Evolutionary conservation across 768 basidiomycete genomes (phyloP), one percentile per base, ranked within the genome.

Genomic region (Pseudohyphozyma bogoriensis): DNA sequence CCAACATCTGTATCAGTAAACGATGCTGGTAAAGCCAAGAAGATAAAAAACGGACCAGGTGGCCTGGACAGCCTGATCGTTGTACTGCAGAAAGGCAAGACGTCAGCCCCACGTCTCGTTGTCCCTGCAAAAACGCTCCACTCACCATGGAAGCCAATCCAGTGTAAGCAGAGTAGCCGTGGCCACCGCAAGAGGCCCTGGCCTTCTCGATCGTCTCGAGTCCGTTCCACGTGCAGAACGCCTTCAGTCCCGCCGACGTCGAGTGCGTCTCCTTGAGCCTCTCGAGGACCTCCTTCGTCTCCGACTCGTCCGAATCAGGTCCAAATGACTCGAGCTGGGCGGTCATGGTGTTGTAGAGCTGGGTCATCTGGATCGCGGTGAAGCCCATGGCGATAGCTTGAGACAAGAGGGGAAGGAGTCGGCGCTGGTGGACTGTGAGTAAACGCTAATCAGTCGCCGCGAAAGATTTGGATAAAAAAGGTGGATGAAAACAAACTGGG

Each of bases 261-360:
- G 76, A 75, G 58, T 77, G 77, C 20, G 75, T 76, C 67, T 77
- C 77, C 63, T 77, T 77, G 56, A 77, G 69, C 69, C 75, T 77
- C 44, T 75, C 75, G 24, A 77, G 69, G 24, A 75, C 73, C 46
- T 74, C 70, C 42, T 76, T 70, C 0, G 72, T 70, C 57, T 76
- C 75, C 22, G 74, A 62, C 0, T 72, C 70, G 31, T 68, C 63
- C 5, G 67, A 56, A 8, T 57, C 56, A n/a, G 65, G 55, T 16
- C 62, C 64, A 56, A 66, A 66, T 49, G 64, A 59, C 51, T 66
- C 67, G 52, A 71, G 65, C 58, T 63, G 46, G 26, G 50, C 57
- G n/a, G 47, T 67, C 60, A 70, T 58, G 4, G 51, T 36, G 29
- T 71, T 66, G 56, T 61, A 70, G 16, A 69, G 58, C 3, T 60